Evolutionary conservation across 2,329 filamentous ascomycete genomes (phyloP).

Genomic region (Apiospora marii): DNA sequence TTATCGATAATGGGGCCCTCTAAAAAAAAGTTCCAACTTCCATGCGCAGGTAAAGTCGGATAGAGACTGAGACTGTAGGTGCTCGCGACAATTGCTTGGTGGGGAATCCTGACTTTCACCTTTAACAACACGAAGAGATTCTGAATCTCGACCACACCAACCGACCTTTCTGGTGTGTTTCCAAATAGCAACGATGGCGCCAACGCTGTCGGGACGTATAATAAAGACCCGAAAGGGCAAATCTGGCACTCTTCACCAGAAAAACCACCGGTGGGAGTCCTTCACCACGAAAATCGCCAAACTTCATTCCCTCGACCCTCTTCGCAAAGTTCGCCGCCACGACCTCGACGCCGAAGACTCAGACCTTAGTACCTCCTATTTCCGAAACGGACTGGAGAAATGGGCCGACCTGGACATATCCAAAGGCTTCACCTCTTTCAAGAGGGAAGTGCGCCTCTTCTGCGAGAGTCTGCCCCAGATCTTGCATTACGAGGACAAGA

Average conservation of each 20-base stretch:
- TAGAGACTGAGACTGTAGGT: slow-evolving; percentile 11
- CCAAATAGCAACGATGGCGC: slow-evolving; percentile 61
- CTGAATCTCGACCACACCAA: slow-evolving; percentile 1
- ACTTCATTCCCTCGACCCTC: slow-evolving; percentile 87
- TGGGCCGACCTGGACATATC: slow-evolving; percentile 94
- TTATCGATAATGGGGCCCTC: slow-evolving; percentile 22
- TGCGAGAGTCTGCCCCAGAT: slow-evolving; percentile 93
- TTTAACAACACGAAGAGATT: background rate
- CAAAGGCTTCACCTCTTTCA: slow-evolving; percentile 79
- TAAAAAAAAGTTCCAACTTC: slow-evolving; percentile 8
- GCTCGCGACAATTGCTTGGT: slow-evolving; percentile 17
- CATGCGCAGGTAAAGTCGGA: slow-evolving; percentile 11
- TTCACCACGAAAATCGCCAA: slow-evolving; percentile 91
- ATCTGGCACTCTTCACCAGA: slow-evolving; percentile 75
- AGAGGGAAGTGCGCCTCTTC: slow-evolving; percentile 75
- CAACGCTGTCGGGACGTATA: slow-evolving; percentile 71
- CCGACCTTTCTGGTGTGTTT: background rate
- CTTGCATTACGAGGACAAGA: slow-evolving; percentile 85
- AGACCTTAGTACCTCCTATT: slow-evolving; percentile 83
- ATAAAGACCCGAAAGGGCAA: slow-evolving; percentile 75
- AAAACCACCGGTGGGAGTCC: slow-evolving; percentile 88
- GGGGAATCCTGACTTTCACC: slow-evolving; percentile 15
- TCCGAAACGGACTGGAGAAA: slow-evolving; percentile 81
- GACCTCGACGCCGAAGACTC: slow-evolving; percentile 82
- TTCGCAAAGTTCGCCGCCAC: slow-evolving; percentile 87